Evolutionary conservation across 1,284 basidiomycete species (phyloP).

Genomic region (Apiotrichum siamense): DNA sequence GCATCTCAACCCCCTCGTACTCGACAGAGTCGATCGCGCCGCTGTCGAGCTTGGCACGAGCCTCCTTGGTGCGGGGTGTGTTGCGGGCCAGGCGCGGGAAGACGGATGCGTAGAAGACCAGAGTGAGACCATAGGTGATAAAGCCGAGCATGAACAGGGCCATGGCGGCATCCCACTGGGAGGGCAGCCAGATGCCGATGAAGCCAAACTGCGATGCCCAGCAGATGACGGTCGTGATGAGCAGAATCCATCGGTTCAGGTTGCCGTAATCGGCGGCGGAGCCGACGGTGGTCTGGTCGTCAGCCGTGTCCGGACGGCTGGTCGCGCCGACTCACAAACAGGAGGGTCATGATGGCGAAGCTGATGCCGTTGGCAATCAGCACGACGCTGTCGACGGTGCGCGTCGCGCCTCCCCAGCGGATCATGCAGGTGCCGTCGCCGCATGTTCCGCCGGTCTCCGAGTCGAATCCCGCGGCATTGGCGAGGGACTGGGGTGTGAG

Average conservation of each 20-base stretch:
- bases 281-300: conserved; percentile 69
- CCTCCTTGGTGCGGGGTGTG: conserved; percentile 57
- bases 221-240: conserved; percentile 60
- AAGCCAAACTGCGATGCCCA: conserved; percentile 71
- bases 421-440: conserved; percentile 49
- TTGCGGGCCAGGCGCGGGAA: conserved; percentile 77
- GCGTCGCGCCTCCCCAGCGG: conserved; percentile 62
- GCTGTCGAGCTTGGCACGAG: conserved; percentile 56
- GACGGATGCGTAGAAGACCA: conserved; percentile 64
- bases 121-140: conserved; percentile 49
- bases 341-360: conserved; percentile 56
- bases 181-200: conserved; percentile 52
- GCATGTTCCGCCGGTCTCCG: conserved; percentile 31
- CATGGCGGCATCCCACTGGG: conserved; percentile 66
- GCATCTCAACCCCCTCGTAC: conserved; percentile 67
- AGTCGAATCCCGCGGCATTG: conserved; percentile 62
- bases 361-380: conserved; percentile 58
- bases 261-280: conserved; percentile 72
- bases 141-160: conserved; percentile 64
- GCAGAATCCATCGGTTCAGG: conserved; percentile 66
- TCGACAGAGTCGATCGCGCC: conserved; percentile 57
- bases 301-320: conserved; percentile 46
- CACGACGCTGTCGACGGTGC: conserved; percentile 60
- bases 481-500: conserved; percentile 47
- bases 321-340: conserved; percentile 5